Evolutionary conservation across 2,329 filamentous ascomycete species (phyloP).

Genomic region (Acrodontium crateriforme): DNA sequence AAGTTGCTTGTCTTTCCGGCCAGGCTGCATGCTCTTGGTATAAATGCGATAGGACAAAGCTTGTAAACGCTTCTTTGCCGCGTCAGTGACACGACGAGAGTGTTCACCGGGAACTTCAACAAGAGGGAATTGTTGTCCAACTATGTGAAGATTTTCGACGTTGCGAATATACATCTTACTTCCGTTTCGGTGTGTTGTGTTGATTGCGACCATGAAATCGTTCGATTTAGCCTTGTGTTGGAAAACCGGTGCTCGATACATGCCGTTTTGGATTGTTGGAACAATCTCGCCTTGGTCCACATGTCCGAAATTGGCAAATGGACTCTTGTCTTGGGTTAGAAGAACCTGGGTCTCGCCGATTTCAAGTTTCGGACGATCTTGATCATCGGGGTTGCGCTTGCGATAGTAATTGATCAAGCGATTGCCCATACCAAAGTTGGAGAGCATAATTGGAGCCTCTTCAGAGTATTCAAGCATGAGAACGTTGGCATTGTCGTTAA

Average conservation of each 20-base stretch:
- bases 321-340: conserved; percentile 85
- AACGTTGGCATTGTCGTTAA: conserved; percentile 73
- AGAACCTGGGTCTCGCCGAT: conserved; percentile 82
- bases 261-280: conserved; percentile 82
- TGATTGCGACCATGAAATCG: conserved; percentile 80
- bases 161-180: conserved; percentile 72
- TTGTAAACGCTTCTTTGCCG: conserved; percentile 91
- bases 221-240: conserved; percentile 63
- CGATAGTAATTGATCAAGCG: conserved; percentile 95
- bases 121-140: conserved; percentile 85
- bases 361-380: conserved; percentile 61
- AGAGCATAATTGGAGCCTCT: conserved; percentile 78
- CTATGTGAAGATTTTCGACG: conserved; percentile 79
- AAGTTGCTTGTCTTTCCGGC: conserved; percentile 64
- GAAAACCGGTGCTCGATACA: conserved; percentile 91
- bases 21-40: conserved; percentile 54
- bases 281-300: conserved; percentile 85
- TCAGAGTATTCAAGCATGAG: conserved; percentile 92
- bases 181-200: conserved; percentile 63
- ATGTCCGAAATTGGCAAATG: conserved; percentile 87
- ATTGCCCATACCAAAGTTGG: conserved; percentile 95
- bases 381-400: conserved; percentile 66
- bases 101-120: conserved; percentile 88
- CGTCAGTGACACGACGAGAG: conserved; percentile 87
- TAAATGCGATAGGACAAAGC: conserved; percentile 90